Conservation (phyloP, 495 filamentous ascomycete species). For the Aspergillus ellipticus region DNA sequence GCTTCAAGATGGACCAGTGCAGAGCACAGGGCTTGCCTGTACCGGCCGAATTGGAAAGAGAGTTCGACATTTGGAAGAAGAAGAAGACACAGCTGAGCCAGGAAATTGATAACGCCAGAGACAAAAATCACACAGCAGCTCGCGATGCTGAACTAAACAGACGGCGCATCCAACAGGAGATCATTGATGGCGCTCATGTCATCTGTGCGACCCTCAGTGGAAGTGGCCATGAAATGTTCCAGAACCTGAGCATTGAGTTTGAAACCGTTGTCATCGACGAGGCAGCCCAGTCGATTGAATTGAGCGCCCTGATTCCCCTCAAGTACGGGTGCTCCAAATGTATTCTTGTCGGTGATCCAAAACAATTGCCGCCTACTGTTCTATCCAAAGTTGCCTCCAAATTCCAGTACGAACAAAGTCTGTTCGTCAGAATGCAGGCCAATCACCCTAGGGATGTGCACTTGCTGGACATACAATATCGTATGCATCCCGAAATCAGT, state of each 20-base stretch:
- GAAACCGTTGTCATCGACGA: slow-evolving; percentile 98
- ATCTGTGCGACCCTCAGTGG: slow-evolving; percentile 94
- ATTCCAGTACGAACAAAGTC: slow-evolving; percentile 94
- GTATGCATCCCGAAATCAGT: slow-evolving; percentile 98
- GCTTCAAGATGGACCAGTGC: slow-evolving; percentile 67
- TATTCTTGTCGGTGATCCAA: slow-evolving; percentile 95
- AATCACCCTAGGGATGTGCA: slow-evolving; percentile 90
- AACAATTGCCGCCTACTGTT: slow-evolving; percentile 93
- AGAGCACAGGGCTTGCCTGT: slow-evolving; percentile 58
- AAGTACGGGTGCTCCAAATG: slow-evolving; percentile 98
- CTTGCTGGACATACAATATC: slow-evolving; percentile 92
- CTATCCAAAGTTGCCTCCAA: slow-evolving; percentile 87
- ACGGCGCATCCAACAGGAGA: slow-evolving; percentile 80
- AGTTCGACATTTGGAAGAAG: slow-evolving; percentile 72
- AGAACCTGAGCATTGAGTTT: slow-evolving; percentile 88
- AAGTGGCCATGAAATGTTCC: slow-evolving; percentile 97
- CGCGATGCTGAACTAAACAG: slow-evolving; percentile 83
- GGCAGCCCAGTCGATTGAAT: slow-evolving; percentile 94
- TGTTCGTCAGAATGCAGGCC: slow-evolving; percentile 96
- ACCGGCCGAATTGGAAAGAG: slow-evolving; percentile 62
- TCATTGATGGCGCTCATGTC: slow-evolving; percentile 84
- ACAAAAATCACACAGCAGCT: slow-evolving; percentile 69
- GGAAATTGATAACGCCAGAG: slow-evolving; percentile 79
- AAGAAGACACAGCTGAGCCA: slow-evolving; percentile 71
- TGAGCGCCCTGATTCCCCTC: slow-evolving; percentile 92